A percentile compares a stretch with the other conserved stretches of the same genome.
Conservation (phyloP, 768 basidiomycete species). For the Trametes punicea region DNA sequence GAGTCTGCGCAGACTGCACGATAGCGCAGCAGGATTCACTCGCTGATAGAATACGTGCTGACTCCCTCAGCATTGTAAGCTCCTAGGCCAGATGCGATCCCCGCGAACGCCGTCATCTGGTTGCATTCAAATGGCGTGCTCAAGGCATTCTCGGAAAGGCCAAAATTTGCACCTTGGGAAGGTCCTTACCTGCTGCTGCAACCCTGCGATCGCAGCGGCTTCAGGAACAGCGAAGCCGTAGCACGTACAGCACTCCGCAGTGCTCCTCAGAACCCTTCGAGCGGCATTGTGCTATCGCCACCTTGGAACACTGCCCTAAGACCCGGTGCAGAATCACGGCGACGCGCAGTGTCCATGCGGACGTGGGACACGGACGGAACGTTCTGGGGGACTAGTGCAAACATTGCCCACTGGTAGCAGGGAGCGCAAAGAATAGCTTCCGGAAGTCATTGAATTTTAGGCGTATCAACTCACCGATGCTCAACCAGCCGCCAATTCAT, state of each 20-base stretch:
- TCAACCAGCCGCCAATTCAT: too few species aligned
- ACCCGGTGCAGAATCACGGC: background rate
- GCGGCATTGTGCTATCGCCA: background rate
- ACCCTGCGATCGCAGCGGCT: slow-evolving; percentile 10
- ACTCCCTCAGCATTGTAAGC: too few species aligned
- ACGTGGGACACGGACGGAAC: background rate
- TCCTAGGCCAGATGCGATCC: background rate
- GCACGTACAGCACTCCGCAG: background rate
- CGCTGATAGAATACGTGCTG: background rate
- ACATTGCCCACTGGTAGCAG: background rate
- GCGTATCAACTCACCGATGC: too few species aligned
- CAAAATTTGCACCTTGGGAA: slow-evolving; percentile 1
- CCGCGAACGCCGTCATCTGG: background rate
- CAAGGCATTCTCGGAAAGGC: background rate
- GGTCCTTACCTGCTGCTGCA: background rate
- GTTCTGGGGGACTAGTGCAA: too few species aligned
- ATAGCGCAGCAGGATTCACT: background rate
- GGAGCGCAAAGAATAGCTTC: too few species aligned
- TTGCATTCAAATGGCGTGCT: background rate
- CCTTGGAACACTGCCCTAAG: background rate
- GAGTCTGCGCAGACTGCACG: too few species aligned
- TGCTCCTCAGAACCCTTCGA: background rate
- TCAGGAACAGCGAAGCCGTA: background rate
- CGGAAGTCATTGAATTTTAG: too few species aligned
- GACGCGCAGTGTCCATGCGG: slow-evolving; percentile 3